A percentile compares a stretch with the other conserved stretches of the same genome.
Evolutionary conservation across 257 asterid genomes (phyloP).

Genomic region (Petrea volubilis): DNA sequence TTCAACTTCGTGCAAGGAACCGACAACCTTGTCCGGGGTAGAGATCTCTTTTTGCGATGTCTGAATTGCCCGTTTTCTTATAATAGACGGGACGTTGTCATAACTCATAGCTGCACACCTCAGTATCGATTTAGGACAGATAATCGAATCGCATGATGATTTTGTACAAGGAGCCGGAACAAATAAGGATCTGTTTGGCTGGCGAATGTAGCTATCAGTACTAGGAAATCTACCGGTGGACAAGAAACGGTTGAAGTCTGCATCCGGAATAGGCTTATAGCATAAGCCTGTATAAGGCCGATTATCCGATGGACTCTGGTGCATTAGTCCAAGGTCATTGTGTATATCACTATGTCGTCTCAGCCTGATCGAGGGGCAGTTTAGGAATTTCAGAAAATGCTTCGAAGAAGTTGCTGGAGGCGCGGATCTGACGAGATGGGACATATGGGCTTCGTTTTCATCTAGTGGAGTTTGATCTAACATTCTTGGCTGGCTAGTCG

Average conservation of each 20-base stretch:
- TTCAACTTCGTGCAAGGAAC: not conserved
- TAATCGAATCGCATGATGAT: not conserved
- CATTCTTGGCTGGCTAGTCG: not conserved
- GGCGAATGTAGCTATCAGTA: conserved; percentile 22
- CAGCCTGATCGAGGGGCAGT: not conserved
- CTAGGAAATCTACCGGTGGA: conserved; percentile 39
- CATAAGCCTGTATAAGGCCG: conserved; percentile 32
- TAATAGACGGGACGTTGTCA: conserved; percentile 37
- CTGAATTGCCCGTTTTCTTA: conserved; percentile 32
- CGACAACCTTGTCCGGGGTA: not conserved
- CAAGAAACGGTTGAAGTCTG: conserved; percentile 13
- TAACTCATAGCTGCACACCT: conserved; percentile 40
- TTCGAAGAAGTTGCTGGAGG: not conserved
- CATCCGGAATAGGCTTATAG: conserved; percentile 33
- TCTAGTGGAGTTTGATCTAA: not conserved
- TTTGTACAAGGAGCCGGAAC: not conserved
- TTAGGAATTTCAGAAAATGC: not conserved
- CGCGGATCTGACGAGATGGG: not conserved
- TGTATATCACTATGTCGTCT: not conserved
- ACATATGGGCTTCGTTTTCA: not conserved
- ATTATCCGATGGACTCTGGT: not conserved
- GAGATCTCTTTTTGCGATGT: not conserved
- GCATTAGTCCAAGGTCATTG: not conserved
- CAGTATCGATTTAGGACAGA: conserved; percentile 19
- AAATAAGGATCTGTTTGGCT: not conserved